Conservation (phyloP, 2,329 filamentous ascomycete species). For the Trichophyton simii region DNA sequence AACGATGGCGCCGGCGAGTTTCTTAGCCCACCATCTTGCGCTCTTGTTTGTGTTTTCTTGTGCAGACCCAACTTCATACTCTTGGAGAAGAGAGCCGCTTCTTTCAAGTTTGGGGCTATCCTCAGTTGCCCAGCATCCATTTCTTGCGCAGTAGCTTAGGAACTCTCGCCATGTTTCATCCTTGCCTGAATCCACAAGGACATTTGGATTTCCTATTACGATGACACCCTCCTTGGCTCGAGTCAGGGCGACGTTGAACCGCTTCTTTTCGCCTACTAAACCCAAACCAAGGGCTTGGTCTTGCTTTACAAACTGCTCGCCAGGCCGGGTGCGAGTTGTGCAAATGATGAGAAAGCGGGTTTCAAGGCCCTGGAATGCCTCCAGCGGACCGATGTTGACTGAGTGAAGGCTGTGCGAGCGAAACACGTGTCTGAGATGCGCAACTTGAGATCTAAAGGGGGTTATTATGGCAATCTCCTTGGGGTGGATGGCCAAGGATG, state of each 20-base stretch:
- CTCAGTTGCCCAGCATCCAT: conserved; percentile 22
- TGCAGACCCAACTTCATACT: neutral
- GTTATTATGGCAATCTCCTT: conserved; percentile 34
- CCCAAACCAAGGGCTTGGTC: conserved; percentile 20
- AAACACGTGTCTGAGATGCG: conserved; percentile 26
- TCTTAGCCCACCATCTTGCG: conserved; percentile 1
- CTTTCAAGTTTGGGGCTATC: conserved; percentile 6
- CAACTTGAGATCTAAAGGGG: conserved; percentile 36
- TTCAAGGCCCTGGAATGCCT: conserved; percentile 37
- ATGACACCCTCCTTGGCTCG: conserved; percentile 32
- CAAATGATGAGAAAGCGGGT: conserved; percentile 34
- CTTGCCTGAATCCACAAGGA: conserved; percentile 19
- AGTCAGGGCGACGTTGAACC: conserved; percentile 36
- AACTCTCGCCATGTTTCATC: conserved; percentile 30
- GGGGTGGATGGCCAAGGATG: conserved; percentile 17
- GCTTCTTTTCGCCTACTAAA: conserved; percentile 27
- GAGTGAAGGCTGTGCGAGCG: conserved; percentile 23
- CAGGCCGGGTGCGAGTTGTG: conserved; percentile 26
- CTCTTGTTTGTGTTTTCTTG: neutral
- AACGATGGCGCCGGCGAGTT: neutral
- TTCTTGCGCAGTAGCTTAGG: conserved; percentile 28
- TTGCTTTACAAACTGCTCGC: conserved; percentile 13
- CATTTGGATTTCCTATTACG: conserved; percentile 30
- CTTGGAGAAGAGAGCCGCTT: neutral
- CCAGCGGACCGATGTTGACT: conserved; percentile 36